Evolutionary conservation across 2,329 filamentous ascomycete genomes (phyloP).

Genomic region (Arthrobotrys musiformis): DNA sequence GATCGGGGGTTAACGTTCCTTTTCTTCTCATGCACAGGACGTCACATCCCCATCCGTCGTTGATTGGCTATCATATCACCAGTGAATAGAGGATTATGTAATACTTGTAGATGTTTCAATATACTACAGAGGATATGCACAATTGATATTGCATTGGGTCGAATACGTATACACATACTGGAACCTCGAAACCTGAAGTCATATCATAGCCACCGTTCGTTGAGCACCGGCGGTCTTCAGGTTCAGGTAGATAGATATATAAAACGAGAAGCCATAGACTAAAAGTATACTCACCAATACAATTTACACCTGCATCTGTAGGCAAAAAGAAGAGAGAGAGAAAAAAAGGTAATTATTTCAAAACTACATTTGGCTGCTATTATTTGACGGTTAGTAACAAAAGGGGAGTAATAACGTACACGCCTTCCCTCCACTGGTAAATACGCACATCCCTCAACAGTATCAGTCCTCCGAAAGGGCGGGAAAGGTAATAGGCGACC

Average conservation of each 20-base stretch:
- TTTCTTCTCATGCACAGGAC: not conserved
- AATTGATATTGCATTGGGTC: not conserved
- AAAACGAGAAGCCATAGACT: no score
- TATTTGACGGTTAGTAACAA: slow-evolving; percentile 44
- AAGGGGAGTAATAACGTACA: slow-evolving; percentile 56
- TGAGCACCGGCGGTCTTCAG: not conserved
- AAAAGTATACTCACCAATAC: not conserved
- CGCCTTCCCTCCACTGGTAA: slow-evolving; percentile 15
- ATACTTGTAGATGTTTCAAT: not conserved
- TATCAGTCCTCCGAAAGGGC: slow-evolving; percentile 1
- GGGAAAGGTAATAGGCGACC: not conserved
- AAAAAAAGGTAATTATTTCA: not conserved
- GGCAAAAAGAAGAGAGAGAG: not conserved
- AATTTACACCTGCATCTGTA: no score
- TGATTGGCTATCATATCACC: no score
- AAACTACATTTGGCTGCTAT: slow-evolving; percentile 16
- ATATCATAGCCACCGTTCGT: not conserved
- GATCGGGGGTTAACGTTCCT: not conserved
- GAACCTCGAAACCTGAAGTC: not conserved
- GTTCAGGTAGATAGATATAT: not conserved
- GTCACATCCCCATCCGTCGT: not conserved
- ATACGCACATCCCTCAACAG: not conserved
- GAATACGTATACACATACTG: no score
- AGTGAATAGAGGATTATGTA: no score
- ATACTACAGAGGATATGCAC: not conserved